A percentile compares a stretch with the other conserved stretches of the same genome.
Evolutionary conservation across 78 protist species (phyloP).

Genomic region (Blattamonas nauphoetae): DNA sequence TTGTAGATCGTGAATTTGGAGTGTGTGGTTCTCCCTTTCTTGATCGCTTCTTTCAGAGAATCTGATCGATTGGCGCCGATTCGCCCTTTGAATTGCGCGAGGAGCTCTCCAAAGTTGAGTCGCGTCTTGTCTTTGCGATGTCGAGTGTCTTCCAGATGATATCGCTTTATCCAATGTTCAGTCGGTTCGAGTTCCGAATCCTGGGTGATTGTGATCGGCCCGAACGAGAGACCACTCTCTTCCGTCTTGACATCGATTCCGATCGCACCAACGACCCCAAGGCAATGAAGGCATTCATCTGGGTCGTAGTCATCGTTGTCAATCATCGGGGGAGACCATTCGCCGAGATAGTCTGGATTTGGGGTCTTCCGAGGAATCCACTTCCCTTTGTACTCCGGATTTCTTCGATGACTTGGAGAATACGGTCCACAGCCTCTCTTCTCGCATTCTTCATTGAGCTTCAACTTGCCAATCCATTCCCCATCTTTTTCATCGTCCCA

Average conservation of each 20-base stretch:
- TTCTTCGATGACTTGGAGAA: no score
- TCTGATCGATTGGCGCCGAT: no score
- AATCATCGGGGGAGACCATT: background rate
- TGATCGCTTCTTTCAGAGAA: no score
- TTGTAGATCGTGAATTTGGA: no score
- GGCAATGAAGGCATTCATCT: background rate
- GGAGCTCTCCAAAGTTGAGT: no score
- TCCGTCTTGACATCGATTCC: background rate
- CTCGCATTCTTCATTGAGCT: no score
- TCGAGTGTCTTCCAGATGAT: background rate
- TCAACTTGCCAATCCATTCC: background rate
- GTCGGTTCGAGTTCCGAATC: background rate
- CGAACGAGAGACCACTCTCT: background rate
- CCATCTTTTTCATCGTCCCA: constrained; percentile 2
- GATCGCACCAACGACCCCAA: background rate
- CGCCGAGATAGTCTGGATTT: background rate
- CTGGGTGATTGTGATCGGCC: background rate
- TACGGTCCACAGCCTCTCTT: no score
- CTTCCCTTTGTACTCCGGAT: background rate
- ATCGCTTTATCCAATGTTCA: background rate
- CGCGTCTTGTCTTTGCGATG: no score
- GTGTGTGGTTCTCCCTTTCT: no score
- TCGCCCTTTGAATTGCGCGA: no score
- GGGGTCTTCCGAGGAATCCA: background rate
- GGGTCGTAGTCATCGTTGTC: background rate